Evolutionary conservation across 352 stramenopile species (phyloP).

Genomic region (Globisporangium emineosum): DNA sequence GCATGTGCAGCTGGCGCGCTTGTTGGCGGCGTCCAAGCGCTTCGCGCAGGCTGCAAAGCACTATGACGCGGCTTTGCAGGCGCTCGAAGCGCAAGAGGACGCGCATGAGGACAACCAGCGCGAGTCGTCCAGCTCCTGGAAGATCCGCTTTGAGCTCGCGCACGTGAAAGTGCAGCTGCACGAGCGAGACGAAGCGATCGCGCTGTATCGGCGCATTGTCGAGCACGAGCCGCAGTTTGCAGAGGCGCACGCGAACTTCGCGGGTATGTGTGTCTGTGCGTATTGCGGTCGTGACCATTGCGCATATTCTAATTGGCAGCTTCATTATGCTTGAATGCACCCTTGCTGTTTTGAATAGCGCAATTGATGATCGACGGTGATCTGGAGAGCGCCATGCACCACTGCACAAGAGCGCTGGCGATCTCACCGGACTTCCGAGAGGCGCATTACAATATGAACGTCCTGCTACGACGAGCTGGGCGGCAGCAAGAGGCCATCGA

Average conservation of each 20-base stretch:
- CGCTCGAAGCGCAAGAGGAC: background rate
- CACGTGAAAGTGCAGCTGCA: slow-evolving; percentile 16
- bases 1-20: slow-evolving; percentile 12
- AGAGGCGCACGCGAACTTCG: slow-evolving; percentile 54
- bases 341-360: slow-evolving; percentile 13
- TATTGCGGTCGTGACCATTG: background rate
- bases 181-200: slow-evolving; percentile 27
- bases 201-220: slow-evolving; percentile 32
- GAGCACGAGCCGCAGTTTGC: slow-evolving; percentile 22
- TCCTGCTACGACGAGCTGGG: slow-evolving; percentile 47
- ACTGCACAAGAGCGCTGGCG: slow-evolving; percentile 34
- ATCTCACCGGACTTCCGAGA: slow-evolving; percentile 28
- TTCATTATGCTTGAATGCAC: background rate
- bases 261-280: slow-evolving; percentile 14
- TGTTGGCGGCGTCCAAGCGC: slow-evolving; percentile 7
- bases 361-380: slow-evolving; percentile 35
- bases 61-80: slow-evolving; percentile 12
- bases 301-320: background rate
- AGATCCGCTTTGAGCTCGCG: slow-evolving; percentile 23
- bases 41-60: slow-evolving; percentile 12
- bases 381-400: slow-evolving; percentile 31
- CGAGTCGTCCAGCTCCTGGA: slow-evolving; percentile 2
- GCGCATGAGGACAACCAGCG: background rate
- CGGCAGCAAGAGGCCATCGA: slow-evolving; percentile 41
- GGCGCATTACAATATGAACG: slow-evolving; percentile 65